A percentile compares a stretch with the other conserved stretches of the same genome.
Conservation (phyloP, 352 stramenopile genomes). For the Phytophthora litchii region DNA sequence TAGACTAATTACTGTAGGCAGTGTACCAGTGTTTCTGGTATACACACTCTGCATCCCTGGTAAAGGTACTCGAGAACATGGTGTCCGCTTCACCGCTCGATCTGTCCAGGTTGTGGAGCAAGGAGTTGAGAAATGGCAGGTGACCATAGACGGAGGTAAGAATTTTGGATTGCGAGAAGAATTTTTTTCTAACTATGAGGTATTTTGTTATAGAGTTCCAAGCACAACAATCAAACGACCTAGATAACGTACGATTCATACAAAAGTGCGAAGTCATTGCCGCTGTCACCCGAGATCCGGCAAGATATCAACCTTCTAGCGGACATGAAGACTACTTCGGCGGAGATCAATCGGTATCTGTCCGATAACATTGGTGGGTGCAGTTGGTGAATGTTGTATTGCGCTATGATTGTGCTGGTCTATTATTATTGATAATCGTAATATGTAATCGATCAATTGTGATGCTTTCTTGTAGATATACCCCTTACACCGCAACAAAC, state of each 20-base stretch:
- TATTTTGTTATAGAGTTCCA: neutral
- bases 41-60: neutral
- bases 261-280: constrained; percentile 2
- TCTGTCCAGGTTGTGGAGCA: neutral
- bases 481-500: constrained; percentile 7
- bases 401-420: neutral
- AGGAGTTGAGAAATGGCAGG: neutral
- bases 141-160: neutral
- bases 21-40: neutral
- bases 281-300: neutral
- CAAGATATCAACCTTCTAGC: constrained; percentile 5
- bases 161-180: neutral
- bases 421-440: neutral
- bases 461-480: neutral
- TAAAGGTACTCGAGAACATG: neutral
- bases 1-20: too few species aligned
- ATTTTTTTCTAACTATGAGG: neutral
- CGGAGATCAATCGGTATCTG: constrained; percentile 1
- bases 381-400: neutral
- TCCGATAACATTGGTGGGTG: constrained; percentile 7
- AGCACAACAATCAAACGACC: constrained; percentile 3
- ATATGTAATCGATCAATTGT: neutral
- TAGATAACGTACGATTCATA: constrained; percentile 12
- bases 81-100: neutral
- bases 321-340: constrained; percentile 6